phyloP scores from a whole-genome alignment of 1,284 basidiomycete species.

The Apiotrichum domesticum region DNA sequence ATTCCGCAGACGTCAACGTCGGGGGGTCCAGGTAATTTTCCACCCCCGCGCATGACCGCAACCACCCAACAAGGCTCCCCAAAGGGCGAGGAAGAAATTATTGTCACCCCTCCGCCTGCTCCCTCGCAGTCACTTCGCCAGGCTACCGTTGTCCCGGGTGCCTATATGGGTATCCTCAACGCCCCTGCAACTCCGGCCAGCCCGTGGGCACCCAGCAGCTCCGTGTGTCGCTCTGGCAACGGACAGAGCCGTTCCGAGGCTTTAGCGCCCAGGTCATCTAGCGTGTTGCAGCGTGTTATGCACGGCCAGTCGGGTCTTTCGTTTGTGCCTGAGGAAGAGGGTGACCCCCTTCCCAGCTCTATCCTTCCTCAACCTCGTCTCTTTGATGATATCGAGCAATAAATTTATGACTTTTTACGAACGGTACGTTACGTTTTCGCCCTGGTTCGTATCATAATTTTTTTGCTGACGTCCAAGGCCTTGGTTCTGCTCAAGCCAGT shows the following conservation, averaged over 20 bases:
- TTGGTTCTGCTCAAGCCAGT: no score
- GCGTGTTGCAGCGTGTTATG: not conserved
- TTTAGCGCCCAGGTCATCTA: not conserved
- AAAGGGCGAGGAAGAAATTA: not conserved
- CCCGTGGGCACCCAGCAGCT: not conserved
- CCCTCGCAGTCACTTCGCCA: not conserved
- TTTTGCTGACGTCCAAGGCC: no score
- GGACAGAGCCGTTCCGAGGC: not conserved
- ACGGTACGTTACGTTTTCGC: no score
- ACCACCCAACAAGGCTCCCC: not conserved
- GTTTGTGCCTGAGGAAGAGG: not conserved
- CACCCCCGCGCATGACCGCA: not conserved
- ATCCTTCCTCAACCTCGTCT: not conserved
- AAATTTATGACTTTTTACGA: no score
- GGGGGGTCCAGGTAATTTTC: no score
- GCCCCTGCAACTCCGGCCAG: not conserved
- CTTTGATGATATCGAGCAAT: not conserved
- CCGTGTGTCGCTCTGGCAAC: not conserved
- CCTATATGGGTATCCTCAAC: not conserved
- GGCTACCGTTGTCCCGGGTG: not conserved
- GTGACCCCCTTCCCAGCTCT: not conserved
- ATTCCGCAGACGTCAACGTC: not conserved
- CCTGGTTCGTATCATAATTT: no score
- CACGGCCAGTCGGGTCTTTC: conserved; percentile 1
- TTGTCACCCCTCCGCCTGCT: not conserved